These are phyloP conservation scores for Rhododendron ferrugineum DNA, from an alignment of 148 eudicot species.

Conservation along the genomic window DNA sequence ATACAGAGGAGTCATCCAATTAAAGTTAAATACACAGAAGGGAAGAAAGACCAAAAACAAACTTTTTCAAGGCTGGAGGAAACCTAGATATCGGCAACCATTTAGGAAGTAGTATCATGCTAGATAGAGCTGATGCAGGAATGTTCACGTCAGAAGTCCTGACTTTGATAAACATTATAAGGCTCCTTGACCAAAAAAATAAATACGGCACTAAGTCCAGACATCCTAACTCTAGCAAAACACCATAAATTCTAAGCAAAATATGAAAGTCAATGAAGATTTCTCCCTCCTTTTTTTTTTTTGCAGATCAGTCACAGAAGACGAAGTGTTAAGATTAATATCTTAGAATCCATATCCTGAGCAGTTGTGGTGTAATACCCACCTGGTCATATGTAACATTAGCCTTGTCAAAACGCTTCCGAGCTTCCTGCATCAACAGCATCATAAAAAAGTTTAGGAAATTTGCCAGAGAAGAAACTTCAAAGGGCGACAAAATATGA, in stretches of 20 bases:
- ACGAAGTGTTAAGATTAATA: not conserved
- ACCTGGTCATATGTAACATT: constrained; percentile 73
- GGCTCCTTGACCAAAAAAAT: not conserved
- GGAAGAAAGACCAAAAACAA: not conserved
- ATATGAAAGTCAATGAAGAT: not conserved
- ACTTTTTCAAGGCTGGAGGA: not conserved
- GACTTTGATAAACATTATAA: not conserved
- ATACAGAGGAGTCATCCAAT: not conserved
- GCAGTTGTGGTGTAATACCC: constrained; percentile 7
- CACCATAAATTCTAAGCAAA: not conserved
- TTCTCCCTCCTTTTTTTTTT: not conserved
- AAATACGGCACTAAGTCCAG: not conserved
- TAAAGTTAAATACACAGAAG: not conserved
- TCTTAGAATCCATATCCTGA: not conserved
- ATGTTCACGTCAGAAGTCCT: not conserved
- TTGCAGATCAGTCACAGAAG: not conserved
- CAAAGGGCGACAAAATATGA: not conserved
- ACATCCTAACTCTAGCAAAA: not conserved
- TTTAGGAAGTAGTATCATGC: not conserved
- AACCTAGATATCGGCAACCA: not conserved
- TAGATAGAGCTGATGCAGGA: not conserved
- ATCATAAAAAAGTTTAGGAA: constrained; percentile 11
- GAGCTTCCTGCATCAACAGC: constrained; percentile 66
- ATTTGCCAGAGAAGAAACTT: constrained; percentile 3
- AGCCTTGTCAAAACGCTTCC: constrained; percentile 93